A percentile compares a stretch with the other conserved stretches of the same genome.
phyloP scores from a whole-genome alignment of 1,284 basidiomycete species.

The Pseudozyma flocculosa region DNA sequence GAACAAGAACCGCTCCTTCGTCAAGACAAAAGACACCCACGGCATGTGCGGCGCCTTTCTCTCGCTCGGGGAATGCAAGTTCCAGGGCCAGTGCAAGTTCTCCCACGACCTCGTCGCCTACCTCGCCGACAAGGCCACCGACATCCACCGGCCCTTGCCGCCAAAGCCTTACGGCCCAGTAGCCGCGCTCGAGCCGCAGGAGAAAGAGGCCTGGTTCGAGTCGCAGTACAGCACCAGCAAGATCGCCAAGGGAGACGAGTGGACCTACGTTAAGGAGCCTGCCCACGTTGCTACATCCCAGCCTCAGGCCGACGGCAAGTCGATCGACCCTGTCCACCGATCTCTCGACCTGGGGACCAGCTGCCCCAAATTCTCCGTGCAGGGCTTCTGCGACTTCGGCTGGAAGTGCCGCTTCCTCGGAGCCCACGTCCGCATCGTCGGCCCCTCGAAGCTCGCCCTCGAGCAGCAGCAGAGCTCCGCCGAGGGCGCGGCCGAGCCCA shows the following conservation, averaged over 20 bases:
- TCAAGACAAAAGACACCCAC: constrained; percentile 18
- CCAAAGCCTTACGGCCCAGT: constrained; percentile 22
- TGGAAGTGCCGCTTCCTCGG: constrained; percentile 89
- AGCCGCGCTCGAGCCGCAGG: constrained; percentile 2
- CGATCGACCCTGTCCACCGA: constrained; percentile 47
- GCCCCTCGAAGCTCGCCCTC: constrained; percentile 13
- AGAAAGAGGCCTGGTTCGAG: constrained; percentile 23
- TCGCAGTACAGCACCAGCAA: constrained; percentile 17
- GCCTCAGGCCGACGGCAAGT: background rate
- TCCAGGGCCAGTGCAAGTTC: constrained; percentile 66
- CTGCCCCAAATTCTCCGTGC: constrained; percentile 74
- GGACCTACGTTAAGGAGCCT: background rate
- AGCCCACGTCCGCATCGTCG: constrained; percentile 63
- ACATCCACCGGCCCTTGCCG: constrained; percentile 67
- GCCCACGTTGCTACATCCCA: background rate
- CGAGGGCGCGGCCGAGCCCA: background rate
- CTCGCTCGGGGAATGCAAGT: constrained; percentile 24
- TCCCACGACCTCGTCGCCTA: constrained; percentile 78
- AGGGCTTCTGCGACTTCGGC: constrained; percentile 80
- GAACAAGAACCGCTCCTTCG: constrained; percentile 36
- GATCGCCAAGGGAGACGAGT: constrained; percentile 6
- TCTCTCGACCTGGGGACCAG: constrained; percentile 64
- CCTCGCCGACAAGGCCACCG: constrained; percentile 72
- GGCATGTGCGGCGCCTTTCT: constrained; percentile 22
- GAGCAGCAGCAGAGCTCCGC: background rate